Evolutionary conservation across 495 filamentous ascomycete genomes (phyloP).

Genomic region (Penicillium chermesinum): DNA sequence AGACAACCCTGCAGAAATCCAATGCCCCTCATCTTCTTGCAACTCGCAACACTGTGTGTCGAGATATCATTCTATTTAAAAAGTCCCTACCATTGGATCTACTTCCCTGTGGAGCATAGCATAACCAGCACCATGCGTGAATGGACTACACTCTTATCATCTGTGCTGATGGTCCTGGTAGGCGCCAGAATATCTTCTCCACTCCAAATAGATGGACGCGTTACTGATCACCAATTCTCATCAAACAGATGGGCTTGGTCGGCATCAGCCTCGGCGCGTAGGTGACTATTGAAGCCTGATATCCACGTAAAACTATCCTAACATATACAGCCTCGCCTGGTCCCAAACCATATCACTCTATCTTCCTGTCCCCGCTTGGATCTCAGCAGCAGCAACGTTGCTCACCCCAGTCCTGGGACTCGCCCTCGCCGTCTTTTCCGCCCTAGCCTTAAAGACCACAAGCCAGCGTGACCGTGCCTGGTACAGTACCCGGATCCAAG

Average conservation of each 20-base stretch:
- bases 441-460: conserved; percentile 1
- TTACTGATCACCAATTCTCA: no score
- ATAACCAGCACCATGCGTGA: not conserved
- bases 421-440: conserved; percentile 6
- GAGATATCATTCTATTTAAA: no score
- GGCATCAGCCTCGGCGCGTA: not conserved
- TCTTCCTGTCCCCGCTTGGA: conserved; percentile 25
- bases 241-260: not conserved
- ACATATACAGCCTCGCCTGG: conserved; percentile 23
- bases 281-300: not conserved
- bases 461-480: not conserved
- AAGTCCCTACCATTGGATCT: no score
- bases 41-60: no score
- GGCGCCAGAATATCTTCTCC: not conserved
- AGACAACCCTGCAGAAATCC: no score
- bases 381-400: conserved; percentile 24
- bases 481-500: not conserved
- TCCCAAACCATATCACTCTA: conserved; percentile 17
- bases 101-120: no score
- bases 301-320: not conserved
- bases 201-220: no score
- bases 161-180: not conserved
- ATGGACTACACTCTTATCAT: not conserved
- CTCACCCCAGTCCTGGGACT: conserved; percentile 15
- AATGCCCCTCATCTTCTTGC: no score